These are phyloP conservation scores for Scleroderma citrinum DNA, from an alignment of 768 basidiomycete species.

Conservation along the genomic window DNA sequence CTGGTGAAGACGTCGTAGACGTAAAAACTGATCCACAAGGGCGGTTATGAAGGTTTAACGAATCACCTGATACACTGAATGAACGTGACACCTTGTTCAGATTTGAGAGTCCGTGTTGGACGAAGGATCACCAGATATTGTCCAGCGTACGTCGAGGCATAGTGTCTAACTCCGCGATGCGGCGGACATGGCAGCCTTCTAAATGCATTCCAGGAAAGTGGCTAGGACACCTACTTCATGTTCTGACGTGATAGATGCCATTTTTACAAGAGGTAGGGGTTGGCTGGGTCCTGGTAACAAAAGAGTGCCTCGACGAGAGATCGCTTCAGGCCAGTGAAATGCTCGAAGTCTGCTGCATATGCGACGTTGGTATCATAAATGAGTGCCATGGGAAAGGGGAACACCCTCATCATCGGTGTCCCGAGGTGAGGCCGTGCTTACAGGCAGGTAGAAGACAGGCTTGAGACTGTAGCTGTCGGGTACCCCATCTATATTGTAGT, in stretches of 20 bases:
- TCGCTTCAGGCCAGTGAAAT: constrained; percentile 38
- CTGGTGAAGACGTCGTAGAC: background rate
- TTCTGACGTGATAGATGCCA: constrained; percentile 33
- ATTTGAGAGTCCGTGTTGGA: constrained; percentile 74
- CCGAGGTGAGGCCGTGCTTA: constrained; percentile 77
- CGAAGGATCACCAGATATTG: constrained; percentile 95
- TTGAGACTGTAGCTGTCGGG: no score
- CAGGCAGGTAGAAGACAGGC: constrained; percentile 72
- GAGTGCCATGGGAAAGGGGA: background rate
- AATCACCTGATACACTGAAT: constrained; percentile 84
- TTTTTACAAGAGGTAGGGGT: constrained; percentile 77
- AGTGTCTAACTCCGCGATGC: constrained; percentile 67
- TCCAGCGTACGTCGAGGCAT: constrained; percentile 77
- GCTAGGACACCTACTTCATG: constrained; percentile 24
- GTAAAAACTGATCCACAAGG: constrained; percentile 15
- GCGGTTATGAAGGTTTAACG: constrained; percentile 66
- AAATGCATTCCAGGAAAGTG: constrained; percentile 35
- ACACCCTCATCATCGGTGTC: constrained; percentile 84
- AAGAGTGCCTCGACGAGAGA: constrained; percentile 56
- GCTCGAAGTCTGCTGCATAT: constrained; percentile 53
- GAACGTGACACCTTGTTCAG: constrained; percentile 72
- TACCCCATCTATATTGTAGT: no score
- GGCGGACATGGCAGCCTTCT: constrained; percentile 53
- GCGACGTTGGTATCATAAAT: background rate
- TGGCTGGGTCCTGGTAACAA: constrained; percentile 83